A percentile compares a stretch with the other conserved stretches of the same genome.
Conservation (phyloP, 192 early-diverging fungal species). For the Umbelopsis sp. region DNA sequence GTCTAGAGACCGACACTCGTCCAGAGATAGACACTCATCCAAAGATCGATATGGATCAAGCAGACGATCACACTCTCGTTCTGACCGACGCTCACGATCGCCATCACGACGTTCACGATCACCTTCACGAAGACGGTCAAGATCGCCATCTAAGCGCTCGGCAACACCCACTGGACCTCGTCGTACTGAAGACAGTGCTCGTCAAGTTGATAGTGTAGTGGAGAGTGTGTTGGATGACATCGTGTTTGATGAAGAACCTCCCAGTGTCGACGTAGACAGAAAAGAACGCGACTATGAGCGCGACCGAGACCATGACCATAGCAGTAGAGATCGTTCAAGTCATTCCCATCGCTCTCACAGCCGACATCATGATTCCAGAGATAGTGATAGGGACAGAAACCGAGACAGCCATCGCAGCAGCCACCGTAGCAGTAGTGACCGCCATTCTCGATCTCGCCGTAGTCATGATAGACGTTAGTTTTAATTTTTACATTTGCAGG, state of each 20-base stretch:
- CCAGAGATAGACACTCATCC: background rate
- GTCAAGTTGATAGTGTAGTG: constrained; percentile 7
- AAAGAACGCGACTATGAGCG: background rate
- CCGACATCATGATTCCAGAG: constrained; percentile 23
- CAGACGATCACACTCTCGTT: constrained; percentile 1
- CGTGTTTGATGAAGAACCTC: constrained; percentile 9
- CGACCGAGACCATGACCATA: background rate
- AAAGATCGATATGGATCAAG: constrained; percentile 1
- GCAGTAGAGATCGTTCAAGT: constrained; percentile 26
- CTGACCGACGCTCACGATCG: background rate
- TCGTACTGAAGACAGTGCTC: background rate
- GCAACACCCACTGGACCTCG: background rate
- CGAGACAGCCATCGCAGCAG: background rate
- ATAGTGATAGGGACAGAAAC: constrained; percentile 40
- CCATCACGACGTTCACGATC: constrained; percentile 11
- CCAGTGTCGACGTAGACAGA: background rate
- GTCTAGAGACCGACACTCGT: background rate
- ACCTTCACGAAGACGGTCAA: background rate
- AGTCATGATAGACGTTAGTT: constrained; percentile 11
- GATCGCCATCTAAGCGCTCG: constrained; percentile 15
- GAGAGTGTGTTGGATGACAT: constrained; percentile 15
- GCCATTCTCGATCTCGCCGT: background rate
- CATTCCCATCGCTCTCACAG: constrained; percentile 22
- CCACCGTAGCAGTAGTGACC: constrained; percentile 10
- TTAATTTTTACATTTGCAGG: too few relatives aligned